Percentiles rank a stretch among this genome's conserved stretches.
These are phyloP conservation scores for Magnusiomyces magnusii DNA, from an alignment of 1,139 yeast genomes.

Conservation along the genomic window DNA sequence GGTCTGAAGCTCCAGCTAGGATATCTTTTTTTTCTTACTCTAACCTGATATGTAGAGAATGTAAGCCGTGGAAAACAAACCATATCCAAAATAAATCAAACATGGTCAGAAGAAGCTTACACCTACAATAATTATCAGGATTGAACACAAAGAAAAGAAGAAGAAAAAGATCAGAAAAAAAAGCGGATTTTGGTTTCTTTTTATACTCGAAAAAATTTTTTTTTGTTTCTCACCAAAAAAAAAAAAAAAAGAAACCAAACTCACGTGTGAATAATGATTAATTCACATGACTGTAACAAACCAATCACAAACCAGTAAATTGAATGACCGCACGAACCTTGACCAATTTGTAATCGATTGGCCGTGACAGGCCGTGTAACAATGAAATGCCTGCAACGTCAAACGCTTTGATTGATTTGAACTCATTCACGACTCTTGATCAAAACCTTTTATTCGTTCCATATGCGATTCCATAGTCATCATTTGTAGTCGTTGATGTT, in stretches of 20 bases:
- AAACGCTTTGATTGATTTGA: not conserved
- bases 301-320: not conserved
- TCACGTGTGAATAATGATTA: not conserved
- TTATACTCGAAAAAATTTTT: not conserved
- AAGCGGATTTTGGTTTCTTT: not conserved
- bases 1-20: slow-evolving; percentile 5
- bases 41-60: slow-evolving; percentile 1
- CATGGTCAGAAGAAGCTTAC: not conserved
- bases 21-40: not conserved
- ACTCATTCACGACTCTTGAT: not conserved
- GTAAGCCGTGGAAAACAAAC: not conserved
- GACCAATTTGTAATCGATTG: not conserved
- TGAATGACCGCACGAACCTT: not conserved
- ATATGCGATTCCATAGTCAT: not conserved
- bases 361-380: not conserved
- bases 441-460: not conserved
- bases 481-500: not conserved
- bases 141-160: not conserved
- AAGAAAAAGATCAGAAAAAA: not conserved
- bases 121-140: slow-evolving; percentile 2
- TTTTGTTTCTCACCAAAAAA: too few species aligned
- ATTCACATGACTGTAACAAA: not conserved
- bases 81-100: not conserved
- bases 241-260: not conserved
- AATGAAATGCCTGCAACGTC: not conserved